phyloP scores from a whole-genome alignment of 805 yeast species.

The Metschnikowia rubicola region DNA sequence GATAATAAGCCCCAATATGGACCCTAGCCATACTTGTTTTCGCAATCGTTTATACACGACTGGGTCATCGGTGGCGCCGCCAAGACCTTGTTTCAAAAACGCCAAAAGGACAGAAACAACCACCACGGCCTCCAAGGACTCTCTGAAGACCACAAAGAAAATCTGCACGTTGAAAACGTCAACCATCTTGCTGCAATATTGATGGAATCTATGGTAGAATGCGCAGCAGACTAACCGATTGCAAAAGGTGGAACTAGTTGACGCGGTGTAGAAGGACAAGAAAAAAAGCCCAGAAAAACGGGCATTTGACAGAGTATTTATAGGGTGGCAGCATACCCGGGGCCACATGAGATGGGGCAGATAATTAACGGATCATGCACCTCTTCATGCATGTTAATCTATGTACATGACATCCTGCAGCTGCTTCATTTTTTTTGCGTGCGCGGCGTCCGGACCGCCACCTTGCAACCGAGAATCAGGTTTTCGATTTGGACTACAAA shows the following conservation, averaged over 20 bases:
- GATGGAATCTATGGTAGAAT: background rate
- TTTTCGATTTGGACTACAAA: no score
- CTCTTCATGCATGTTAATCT: background rate
- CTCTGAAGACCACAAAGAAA: slow-evolving; percentile 91
- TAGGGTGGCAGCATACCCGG: background rate
- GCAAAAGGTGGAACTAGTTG: background rate
- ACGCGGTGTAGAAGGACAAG: background rate
- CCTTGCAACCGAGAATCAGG: no score
- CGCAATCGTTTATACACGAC: slow-evolving; percentile 57
- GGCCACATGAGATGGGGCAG: slow-evolving; percentile 1
- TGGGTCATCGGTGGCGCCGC: slow-evolving; percentile 43
- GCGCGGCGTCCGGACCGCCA: no score
- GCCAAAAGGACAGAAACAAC: slow-evolving; percentile 89
- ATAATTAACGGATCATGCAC: background rate
- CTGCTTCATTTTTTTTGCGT: no score
- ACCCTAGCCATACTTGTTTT: slow-evolving; percentile 88
- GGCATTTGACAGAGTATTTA: background rate
- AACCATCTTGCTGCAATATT: slow-evolving; percentile 29
- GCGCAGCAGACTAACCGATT: background rate
- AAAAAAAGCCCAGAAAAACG: background rate
- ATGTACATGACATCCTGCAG: no score
- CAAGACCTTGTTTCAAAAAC: slow-evolving; percentile 86
- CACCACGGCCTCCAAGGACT: slow-evolving; percentile 86
- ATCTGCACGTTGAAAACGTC: slow-evolving; percentile 68
- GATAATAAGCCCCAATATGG: slow-evolving; percentile 64